Evolutionary conservation across 257 asterid species (phyloP), one percentile per base, ranked within the genome.

Genomic region (Solanum neorickii): DNA sequence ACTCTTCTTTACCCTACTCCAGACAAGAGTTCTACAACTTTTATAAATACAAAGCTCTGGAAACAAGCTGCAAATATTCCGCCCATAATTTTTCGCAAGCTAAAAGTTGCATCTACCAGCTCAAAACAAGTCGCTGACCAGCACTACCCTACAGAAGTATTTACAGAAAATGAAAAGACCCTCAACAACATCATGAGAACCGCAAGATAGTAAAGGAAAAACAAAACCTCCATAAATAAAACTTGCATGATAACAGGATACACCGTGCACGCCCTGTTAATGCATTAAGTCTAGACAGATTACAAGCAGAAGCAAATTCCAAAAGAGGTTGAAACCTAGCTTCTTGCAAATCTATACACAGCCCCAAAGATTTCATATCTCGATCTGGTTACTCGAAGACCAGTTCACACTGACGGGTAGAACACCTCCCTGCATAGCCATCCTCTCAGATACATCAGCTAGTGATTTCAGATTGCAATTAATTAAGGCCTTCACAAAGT

Each of bases 381-480:
- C 41, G 8, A 82, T 82, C 85, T 31, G 85, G 85, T 82, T 82
- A 82, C 46, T 31, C 31, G 85, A 82, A 33, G 85, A 1, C 85
- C 85, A 82, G 46, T 49, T 82, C 44, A 31, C 70, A 12, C 46
- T 29, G 46, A 52, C 21, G 21, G 85, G 85, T 18, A 49, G 46
- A 82, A 88, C 59, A 25, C 65, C 83, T 29, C 87, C 91, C 65
- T 90, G 96, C 91, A 90, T 88, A 5, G 96, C 94, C 98, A 93
- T 96, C 88, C 98, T 92, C 87, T 93, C 98, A 0, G 99, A 96
- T 72, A 95, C 89, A 86, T 93, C 98, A 15, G 99, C 97, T 87
- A 95, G 83, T 56, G 96, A 91, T 87, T 95, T 96, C 88, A 96
- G 98, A 91, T 96, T 96, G 91, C 98, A 94, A 87, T 91, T 94